phyloP scores from a whole-genome alignment of 2,329 filamentous ascomycete genomes.

The Aspergillus proliferans region DNA sequence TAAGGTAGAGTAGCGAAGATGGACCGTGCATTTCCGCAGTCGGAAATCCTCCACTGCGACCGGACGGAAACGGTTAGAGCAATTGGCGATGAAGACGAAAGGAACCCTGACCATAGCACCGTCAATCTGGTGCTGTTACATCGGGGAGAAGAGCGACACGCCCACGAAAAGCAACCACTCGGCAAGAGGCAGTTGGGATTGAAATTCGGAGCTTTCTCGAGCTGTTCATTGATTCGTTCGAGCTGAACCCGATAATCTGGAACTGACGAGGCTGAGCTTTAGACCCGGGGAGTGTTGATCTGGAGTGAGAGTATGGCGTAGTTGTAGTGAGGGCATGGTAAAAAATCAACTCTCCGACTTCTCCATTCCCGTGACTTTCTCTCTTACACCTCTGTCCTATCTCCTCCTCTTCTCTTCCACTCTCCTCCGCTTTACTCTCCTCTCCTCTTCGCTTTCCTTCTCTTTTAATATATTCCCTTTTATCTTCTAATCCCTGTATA shows the following conservation, averaged over 20 bases:
- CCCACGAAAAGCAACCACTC: background rate
- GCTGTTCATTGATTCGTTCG: background rate
- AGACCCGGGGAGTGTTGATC: background rate
- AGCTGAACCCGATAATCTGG: background rate
- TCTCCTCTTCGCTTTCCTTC: background rate
- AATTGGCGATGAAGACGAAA: background rate
- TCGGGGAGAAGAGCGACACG: background rate
- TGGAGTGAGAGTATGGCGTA: background rate
- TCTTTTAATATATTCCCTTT: background rate
- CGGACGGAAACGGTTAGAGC: background rate
- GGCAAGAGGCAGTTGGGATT: background rate
- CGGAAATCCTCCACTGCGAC: background rate
- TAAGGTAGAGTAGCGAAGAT: background rate
- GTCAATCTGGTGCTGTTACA: background rate
- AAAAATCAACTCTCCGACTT: too few species aligned
- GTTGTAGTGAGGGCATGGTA: too few species aligned
- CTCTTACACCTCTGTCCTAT: background rate
- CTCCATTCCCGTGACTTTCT: background rate
- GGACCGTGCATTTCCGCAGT: background rate
- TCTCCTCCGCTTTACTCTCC: background rate
- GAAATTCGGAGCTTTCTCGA: background rate
- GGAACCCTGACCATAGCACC: background rate
- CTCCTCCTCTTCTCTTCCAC: background rate
- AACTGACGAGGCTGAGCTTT: background rate
- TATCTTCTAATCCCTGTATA: background rate